Base-by-base conservation (phyloP, 768 basidiomycete species). In the Hemileccinum rubropunctum region DNA sequence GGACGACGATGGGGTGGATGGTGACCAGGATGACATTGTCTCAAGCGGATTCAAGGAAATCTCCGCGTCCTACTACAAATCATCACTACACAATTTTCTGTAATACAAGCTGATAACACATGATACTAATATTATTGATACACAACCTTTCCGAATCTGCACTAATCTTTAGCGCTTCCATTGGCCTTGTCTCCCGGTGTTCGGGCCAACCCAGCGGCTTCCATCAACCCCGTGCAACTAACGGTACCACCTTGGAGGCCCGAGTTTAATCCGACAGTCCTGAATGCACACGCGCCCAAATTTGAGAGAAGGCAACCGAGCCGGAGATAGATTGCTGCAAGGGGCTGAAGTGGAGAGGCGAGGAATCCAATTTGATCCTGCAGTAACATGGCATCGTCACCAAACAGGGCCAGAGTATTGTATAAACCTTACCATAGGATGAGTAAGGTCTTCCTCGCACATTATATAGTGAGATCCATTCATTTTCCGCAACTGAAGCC, bases 401-500 rank as follows among this genome's bases (percentile, higher is more conserved):
- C 23, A 18, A 21, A 18, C 28, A 4, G 33, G 40, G 34, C 28
- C 28, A 6, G 10, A 15, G 23, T 30, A 12, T 30, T 4, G 8
- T 9, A 33, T 3, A 14, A 4, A 36, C 23, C 55, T 17, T 48
- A 77, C 81, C 51, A 79, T 77, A 3, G 82, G 73, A 56, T 80
- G 79, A 53, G 77, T 79, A 48, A 81, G 76, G 58, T 84, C 81
- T 56, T 86, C 82, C 55, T 86, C 82, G 45, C 69, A 62, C 1
- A 67, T 56, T 41, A 87, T 84, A 42, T 75, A 74, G 57, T 73
- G 72, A 3, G 65, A 43, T 1, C 64, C 71, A 17, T 66, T 61
- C 37, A 65, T 62, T 60, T 80, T 72, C 39, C 65, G 71, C n/a
- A 87, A 73, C 3, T 70, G 76, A 38, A 86, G 58, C 42, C 77